phyloP scores from a whole-genome alignment of 257 asterid genomes.

The Eucommia ulmoides region DNA sequence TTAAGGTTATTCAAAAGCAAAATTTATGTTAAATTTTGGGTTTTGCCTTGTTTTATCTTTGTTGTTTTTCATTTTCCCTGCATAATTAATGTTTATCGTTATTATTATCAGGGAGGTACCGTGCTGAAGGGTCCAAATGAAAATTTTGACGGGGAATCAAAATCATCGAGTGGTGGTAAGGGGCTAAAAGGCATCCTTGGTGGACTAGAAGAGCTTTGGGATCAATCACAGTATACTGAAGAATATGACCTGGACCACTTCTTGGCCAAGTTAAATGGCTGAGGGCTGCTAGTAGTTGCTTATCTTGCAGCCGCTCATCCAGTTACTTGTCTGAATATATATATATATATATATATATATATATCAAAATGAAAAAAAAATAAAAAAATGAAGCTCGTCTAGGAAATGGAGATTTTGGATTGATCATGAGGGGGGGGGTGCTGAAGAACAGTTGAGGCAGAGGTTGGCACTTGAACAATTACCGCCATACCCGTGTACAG shows the following conservation, averaged over 20 bases:
- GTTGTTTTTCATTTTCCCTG: no score
- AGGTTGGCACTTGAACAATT: conserved; percentile 3
- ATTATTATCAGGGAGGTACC: conserved; percentile 67
- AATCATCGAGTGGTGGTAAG: conserved; percentile 49
- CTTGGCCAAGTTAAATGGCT: conserved; percentile 73
- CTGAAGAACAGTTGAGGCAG: conserved; percentile 11
- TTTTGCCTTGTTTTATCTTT: no score
- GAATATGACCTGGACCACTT: conserved; percentile 82
- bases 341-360: no score
- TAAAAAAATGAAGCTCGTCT: no score
- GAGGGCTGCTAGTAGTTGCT: no score
- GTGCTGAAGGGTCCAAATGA: conserved; percentile 23
- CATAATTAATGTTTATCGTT: no score
- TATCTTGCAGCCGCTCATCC: not conserved
- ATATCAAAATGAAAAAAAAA: no score
- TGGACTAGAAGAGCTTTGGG: conserved; percentile 98
- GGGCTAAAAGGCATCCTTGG: conserved; percentile 88
- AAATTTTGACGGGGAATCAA: conserved; percentile 35
- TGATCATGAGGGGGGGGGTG: conserved; percentile 13
- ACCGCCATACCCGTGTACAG: no score
- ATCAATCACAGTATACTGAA: conserved; percentile 93
- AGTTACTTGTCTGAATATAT: no score
- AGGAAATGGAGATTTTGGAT: conserved; percentile 13
- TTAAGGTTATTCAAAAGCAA: not conserved
- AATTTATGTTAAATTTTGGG: not conserved